Evolutionary conservation across 352 stramenopile genomes (phyloP).

Genomic region (Halophytophthora polymorphica): DNA sequence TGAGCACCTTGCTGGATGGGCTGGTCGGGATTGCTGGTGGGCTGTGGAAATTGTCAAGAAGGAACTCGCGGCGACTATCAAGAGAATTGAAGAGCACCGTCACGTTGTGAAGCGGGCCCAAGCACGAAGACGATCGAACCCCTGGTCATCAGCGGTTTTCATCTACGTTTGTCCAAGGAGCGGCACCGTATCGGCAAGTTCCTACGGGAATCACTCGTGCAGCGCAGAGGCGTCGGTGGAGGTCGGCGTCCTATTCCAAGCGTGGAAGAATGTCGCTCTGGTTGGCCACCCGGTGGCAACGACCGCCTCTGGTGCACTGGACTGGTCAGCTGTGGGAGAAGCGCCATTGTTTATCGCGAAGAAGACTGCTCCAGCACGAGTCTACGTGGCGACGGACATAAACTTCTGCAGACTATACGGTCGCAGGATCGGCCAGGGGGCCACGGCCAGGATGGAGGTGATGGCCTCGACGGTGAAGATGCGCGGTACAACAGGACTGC

Average conservation of each 20-base stretch:
- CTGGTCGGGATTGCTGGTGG: neutral
- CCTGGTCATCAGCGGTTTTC: constrained; percentile 10
- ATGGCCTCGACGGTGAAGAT: constrained; percentile 9
- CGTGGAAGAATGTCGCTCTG: constrained; percentile 15
- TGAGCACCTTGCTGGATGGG: constrained; percentile 3
- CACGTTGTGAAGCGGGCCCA: neutral
- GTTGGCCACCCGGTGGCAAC: constrained; percentile 9
- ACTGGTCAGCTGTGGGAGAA: constrained; percentile 8
- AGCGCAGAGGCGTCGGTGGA: no score
- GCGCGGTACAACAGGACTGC: neutral
- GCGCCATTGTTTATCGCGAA: neutral
- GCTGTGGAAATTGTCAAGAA: constrained; percentile 12
- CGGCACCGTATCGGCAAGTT: constrained; percentile 9
- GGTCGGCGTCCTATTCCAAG: neutral
- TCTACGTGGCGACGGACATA: constrained; percentile 2
- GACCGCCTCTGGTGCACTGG: neutral
- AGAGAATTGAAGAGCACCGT: constrained; percentile 2
- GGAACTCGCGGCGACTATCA: constrained; percentile 5
- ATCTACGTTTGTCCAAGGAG: constrained; percentile 10
- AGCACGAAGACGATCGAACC: neutral
- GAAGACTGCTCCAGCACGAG: neutral
- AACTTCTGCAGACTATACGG: constrained; percentile 3
- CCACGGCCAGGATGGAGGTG: constrained; percentile 10
- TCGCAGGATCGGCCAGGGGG: constrained; percentile 9
- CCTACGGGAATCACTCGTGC: neutral